A percentile compares a stretch with the other conserved stretches of the same genome.
phyloP scores from a whole-genome alignment of 352 stramenopile genomes.

The Globisporangium echinulatum region DNA sequence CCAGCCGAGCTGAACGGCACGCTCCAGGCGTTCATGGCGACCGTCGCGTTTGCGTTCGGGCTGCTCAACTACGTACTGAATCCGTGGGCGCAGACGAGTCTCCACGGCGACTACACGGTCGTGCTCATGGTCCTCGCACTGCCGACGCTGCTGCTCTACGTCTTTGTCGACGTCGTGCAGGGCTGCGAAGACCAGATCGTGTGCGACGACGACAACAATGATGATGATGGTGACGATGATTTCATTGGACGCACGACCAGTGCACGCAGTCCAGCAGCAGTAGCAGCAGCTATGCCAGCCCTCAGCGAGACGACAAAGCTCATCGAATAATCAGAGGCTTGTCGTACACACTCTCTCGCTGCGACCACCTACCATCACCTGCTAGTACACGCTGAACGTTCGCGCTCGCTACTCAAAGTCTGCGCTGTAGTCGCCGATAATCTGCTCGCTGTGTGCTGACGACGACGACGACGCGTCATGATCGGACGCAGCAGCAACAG shows the following conservation, averaged over 20 bases:
- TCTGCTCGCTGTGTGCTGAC: not conserved
- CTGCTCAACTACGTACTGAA: conserved; percentile 74
- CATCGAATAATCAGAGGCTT: conserved; percentile 15
- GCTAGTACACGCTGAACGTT: not conserved
- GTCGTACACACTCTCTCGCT: no score
- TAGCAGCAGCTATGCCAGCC: conserved; percentile 1
- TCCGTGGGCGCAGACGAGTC: conserved; percentile 62
- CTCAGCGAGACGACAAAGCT: conserved; percentile 35
- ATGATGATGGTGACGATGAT: conserved; percentile 3
- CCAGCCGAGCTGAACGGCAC: conserved; percentile 69
- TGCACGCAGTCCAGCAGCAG: not conserved
- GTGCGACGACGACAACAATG: conserved; percentile 20
- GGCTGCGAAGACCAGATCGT: conserved; percentile 58
- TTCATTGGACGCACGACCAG: not conserved
- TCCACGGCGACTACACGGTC: conserved; percentile 59
- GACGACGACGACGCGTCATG: not conserved
- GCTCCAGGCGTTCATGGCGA: conserved; percentile 70
- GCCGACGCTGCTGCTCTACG: conserved; percentile 53
- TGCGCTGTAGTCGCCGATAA: conserved; percentile 40
- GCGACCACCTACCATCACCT: no score
- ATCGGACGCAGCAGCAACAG: not conserved
- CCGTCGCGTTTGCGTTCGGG: conserved; percentile 57
- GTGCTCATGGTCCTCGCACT: conserved; percentile 45
- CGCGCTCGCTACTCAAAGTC: conserved; percentile 40
- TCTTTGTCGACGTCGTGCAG: conserved; percentile 55